phyloP scores from a whole-genome alignment of 208 protist genomes.

The Lotmaria passim region DNA sequence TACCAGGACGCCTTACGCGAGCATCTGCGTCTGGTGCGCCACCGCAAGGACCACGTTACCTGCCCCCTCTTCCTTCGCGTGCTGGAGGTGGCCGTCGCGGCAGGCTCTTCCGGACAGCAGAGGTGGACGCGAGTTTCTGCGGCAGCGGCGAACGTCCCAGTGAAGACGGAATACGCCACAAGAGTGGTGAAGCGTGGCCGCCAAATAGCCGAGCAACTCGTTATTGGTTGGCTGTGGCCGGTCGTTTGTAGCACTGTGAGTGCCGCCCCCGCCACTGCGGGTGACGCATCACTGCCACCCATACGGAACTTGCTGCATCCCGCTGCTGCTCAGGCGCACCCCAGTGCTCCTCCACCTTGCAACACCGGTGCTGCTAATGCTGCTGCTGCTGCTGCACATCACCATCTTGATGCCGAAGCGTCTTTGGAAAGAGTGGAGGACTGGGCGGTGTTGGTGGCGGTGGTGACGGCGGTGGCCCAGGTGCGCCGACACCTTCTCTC shows the following conservation, averaged over 20 bases:
- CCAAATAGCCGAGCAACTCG: constrained; percentile 13
- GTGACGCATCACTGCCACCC: background rate
- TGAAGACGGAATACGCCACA: background rate
- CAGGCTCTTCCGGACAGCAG: background rate
- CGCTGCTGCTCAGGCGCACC: background rate
- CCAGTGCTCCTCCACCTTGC: background rate
- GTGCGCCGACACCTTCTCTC: constrained; percentile 11
- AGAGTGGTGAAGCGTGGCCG: constrained; percentile 10
- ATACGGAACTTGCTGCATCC: background rate
- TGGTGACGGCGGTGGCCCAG: constrained; percentile 21
- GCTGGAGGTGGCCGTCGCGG: constrained; percentile 42
- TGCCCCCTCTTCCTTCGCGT: constrained; percentile 56
- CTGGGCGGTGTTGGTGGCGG: constrained; percentile 33
- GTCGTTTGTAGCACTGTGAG: constrained; percentile 19
- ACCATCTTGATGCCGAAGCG: too few species aligned
- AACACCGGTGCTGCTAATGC: background rate
- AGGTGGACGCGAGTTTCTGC: background rate
- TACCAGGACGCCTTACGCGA: constrained; percentile 30
- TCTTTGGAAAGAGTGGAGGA: constrained; percentile 9
- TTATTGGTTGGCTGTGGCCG: constrained; percentile 33
- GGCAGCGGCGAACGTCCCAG: background rate
- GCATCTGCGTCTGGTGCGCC: constrained; percentile 21
- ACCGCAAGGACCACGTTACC: constrained; percentile 44
- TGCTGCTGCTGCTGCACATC: too few species aligned
- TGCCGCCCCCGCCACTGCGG: background rate